Evolutionary conservation across 2,329 filamentous ascomycete genomes (phyloP), one percentile per base, ranked within the genome.

Genomic region (Aciculosporium take): DNA sequence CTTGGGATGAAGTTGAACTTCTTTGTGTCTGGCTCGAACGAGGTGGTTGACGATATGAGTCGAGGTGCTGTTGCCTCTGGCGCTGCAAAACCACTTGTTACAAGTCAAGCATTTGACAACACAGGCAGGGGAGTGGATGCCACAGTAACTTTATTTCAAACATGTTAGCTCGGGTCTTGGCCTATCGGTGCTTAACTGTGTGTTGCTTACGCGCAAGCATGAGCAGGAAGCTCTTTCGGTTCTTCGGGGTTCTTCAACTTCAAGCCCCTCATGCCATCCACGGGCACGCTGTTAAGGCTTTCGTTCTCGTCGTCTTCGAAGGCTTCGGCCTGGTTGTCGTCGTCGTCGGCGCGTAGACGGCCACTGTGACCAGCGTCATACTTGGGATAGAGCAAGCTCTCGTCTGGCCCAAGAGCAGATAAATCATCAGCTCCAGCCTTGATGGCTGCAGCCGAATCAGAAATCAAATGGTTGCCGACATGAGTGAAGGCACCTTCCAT

Each of bases 1-100:
- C 51, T 81, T 79, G 7, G 91, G 89, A 60, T 98, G 91, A 42
- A 98, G 77, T 62, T 95, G 89, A 40, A 98, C 91, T 66, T 98
- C 93, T 70, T 96, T 98, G 69, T 98, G 91, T 48, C 91, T 83
- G 49, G 93, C 89, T 55, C 93, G 84, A 46, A 98, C 91, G 27
- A 98, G 77, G 58, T 98, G 91, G 61, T 96, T 96, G 65, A 98
- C 86, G 53, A 98, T 96, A 59, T 98, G 91, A 27, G 89, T 94
- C 21, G 89, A 95, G 39, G 85, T 94, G 15, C 88, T 88, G 62
- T 95, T 98, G 51, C 91, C 89, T 55, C 89, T 84, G 45, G 89
- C 88, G 63, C 88, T 96, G 66, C 91, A 98, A 61, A 98, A 98
- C 91, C 91, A 98, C 60, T 96, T 98, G 68, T 77, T 89, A 69